A percentile compares a stretch with the other conserved stretches of the same genome.
Evolutionary conservation across 306 rosid genomes (phyloP).

Genomic region (Astragalus glycyphyllos): DNA sequence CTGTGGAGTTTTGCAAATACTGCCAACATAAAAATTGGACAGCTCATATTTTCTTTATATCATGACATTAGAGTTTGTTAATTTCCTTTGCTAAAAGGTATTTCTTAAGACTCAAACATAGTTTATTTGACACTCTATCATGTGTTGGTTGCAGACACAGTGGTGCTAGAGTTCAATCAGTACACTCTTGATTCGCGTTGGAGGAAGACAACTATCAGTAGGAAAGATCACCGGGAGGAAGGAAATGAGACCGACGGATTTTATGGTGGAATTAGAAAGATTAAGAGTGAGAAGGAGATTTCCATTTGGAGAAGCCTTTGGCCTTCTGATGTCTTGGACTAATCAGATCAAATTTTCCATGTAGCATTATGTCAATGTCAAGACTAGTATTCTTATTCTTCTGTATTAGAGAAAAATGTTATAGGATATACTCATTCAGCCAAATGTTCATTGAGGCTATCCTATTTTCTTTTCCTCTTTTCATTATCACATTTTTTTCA

Average conservation of each 20-base stretch:
- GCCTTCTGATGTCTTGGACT: slow-evolving; percentile 83
- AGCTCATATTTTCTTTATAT: slow-evolving; percentile 23
- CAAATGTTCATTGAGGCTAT: slow-evolving; percentile 45
- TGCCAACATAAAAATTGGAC: neutral
- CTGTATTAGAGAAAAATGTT: slow-evolving; percentile 29
- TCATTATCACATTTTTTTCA: slow-evolving; percentile 38
- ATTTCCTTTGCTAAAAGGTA: neutral
- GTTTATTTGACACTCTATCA: slow-evolving; percentile 37
- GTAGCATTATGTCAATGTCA: slow-evolving; percentile 31
- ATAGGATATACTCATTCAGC: slow-evolving; percentile 47
- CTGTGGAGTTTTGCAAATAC: too few species aligned
- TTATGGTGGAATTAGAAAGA: slow-evolving; percentile 91
- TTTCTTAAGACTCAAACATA: slow-evolving; percentile 29
- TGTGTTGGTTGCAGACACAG: slow-evolving; percentile 59
- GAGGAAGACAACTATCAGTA: slow-evolving; percentile 62
- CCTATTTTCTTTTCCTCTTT: slow-evolving; percentile 35
- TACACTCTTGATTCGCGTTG: slow-evolving; percentile 81
- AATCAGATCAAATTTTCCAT: slow-evolving; percentile 32
- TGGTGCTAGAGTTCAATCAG: slow-evolving; percentile 93
- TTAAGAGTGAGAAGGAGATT: slow-evolving; percentile 56
- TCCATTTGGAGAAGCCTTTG: slow-evolving; percentile 75
- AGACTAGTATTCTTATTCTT: slow-evolving; percentile 41
- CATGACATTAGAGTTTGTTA: slow-evolving; percentile 1
- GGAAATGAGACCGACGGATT: slow-evolving; percentile 90
- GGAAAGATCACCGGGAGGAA: slow-evolving; percentile 83